phyloP scores from a whole-genome alignment of 2,329 filamentous ascomycete species.

The Aspergillus quadrilineatus region DNA sequence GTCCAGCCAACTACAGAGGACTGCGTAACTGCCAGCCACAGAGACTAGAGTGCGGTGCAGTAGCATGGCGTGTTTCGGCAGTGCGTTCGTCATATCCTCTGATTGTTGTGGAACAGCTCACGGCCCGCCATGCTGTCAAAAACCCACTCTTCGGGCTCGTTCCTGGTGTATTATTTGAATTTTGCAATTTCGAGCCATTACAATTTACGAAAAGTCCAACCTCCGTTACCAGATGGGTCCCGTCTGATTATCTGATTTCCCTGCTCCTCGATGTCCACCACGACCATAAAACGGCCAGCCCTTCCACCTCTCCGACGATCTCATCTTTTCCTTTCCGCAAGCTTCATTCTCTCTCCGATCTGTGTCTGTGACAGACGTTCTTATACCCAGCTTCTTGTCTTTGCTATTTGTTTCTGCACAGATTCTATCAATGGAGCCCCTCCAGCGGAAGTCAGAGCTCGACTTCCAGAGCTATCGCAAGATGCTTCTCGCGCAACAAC shows the following conservation, averaged over 20 bases:
- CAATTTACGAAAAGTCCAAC: neutral
- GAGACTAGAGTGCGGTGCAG: neutral
- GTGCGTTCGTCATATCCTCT: slow-evolving; percentile 8
- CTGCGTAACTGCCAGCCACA: neutral
- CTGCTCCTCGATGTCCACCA: slow-evolving; percentile 9
- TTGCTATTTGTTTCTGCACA: neutral
- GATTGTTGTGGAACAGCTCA: slow-evolving; percentile 8
- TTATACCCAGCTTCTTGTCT: slow-evolving; percentile 1
- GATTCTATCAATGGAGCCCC: slow-evolving; percentile 21
- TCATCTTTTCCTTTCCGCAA: slow-evolving; percentile 5
- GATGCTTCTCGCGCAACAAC: slow-evolving; percentile 26
- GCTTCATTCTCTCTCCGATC: slow-evolving; percentile 7
- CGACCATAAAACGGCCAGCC: slow-evolving; percentile 15
- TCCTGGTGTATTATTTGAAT: slow-evolving; percentile 12
- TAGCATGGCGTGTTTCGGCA: slow-evolving; percentile 7
- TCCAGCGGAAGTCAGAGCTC: slow-evolving; percentile 27
- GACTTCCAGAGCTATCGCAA: slow-evolving; percentile 26
- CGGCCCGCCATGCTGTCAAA: slow-evolving; percentile 20
- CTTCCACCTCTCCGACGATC: slow-evolving; percentile 14
- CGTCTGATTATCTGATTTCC: slow-evolving; percentile 1
- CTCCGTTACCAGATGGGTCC: slow-evolving; percentile 2
- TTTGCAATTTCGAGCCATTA: slow-evolving; percentile 7
- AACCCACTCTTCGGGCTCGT: slow-evolving; percentile 3
- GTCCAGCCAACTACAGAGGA: neutral
- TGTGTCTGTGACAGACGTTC: neutral